Conservation (phyloP, 306 rosid genomes). For the Mucuna pruriens region DNA sequence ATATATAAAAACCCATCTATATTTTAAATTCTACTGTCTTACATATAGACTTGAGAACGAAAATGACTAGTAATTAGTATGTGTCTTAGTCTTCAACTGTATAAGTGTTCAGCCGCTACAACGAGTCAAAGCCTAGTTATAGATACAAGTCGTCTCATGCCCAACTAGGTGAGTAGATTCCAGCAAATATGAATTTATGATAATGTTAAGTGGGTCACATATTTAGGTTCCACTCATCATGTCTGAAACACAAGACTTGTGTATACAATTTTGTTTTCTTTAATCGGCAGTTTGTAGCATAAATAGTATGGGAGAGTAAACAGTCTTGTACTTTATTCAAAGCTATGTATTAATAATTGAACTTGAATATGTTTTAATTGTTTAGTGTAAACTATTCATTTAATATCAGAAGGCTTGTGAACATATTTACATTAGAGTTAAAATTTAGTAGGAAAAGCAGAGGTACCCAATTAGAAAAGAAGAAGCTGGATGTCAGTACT, state of each 20-base stretch:
- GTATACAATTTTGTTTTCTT: not conserved
- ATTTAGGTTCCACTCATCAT: not conserved
- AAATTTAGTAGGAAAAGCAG: not conserved
- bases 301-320: not conserved
- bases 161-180: not conserved
- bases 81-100: not conserved
- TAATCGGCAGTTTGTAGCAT: not conserved
- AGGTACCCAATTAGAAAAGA: not conserved
- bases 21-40: not conserved
- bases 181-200: not conserved
- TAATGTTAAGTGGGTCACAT: constrained; percentile 11
- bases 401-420: not conserved
- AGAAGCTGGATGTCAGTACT: not conserved
- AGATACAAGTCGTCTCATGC: not conserved
- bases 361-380: not conserved
- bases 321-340: not conserved
- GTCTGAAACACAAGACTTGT: not conserved
- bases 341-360: not conserved
- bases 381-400: not conserved
- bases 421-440: not conserved
- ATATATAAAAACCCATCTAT: not conserved
- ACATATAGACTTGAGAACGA: not conserved
- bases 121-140: constrained; percentile 6
- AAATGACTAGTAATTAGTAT: not conserved
- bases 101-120: not conserved